Percentiles rank a stretch among this genome's conserved stretches.
Conservation (phyloP, 73 alveolate genomes). For the Paramecium tetraurelia region DNA sequence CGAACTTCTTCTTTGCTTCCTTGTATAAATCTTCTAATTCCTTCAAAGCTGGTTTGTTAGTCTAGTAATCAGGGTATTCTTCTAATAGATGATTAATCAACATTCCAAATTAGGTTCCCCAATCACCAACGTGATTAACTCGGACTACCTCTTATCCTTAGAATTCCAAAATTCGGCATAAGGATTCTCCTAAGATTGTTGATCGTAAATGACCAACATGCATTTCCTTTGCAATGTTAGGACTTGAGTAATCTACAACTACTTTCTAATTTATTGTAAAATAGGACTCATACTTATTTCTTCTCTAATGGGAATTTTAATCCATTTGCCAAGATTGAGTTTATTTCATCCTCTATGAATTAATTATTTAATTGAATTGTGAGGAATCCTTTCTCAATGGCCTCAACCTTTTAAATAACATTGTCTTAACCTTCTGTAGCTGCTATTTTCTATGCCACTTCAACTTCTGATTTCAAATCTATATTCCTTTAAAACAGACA, state of each 20-base stretch:
- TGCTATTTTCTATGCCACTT: neutral
- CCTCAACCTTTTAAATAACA: constrained; percentile 34
- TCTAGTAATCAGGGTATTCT: constrained; percentile 88
- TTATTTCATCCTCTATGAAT: constrained; percentile 37
- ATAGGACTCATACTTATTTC: neutral
- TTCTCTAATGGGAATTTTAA: constrained; percentile 43
- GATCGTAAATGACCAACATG: constrained; percentile 99
- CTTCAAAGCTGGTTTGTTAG: constrained; percentile 83
- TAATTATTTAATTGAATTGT: constrained; percentile 21
- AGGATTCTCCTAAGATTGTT: constrained; percentile 98
- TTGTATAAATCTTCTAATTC: constrained; percentile 95
- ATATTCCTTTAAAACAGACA: neutral
- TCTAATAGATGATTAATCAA: constrained; percentile 91
- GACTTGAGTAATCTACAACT: constrained; percentile 98
- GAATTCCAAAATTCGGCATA: constrained; percentile 97
- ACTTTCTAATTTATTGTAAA: constrained; percentile 60
- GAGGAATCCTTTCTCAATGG: constrained; percentile 43
- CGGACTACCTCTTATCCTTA: constrained; percentile 94
- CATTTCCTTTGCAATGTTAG: constrained; percentile 99
- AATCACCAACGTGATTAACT: constrained; percentile 98
- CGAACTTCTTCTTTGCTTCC: constrained; percentile 94
- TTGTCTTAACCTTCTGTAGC: neutral
- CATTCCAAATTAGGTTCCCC: constrained; percentile 99
- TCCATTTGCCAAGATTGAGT: constrained; percentile 24
- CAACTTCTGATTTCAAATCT: neutral